Evolutionary conservation across 2,329 filamentous ascomycete genomes (phyloP), one percentile per base, ranked within the genome.

Genomic region (Arthrinium puccinioides): DNA sequence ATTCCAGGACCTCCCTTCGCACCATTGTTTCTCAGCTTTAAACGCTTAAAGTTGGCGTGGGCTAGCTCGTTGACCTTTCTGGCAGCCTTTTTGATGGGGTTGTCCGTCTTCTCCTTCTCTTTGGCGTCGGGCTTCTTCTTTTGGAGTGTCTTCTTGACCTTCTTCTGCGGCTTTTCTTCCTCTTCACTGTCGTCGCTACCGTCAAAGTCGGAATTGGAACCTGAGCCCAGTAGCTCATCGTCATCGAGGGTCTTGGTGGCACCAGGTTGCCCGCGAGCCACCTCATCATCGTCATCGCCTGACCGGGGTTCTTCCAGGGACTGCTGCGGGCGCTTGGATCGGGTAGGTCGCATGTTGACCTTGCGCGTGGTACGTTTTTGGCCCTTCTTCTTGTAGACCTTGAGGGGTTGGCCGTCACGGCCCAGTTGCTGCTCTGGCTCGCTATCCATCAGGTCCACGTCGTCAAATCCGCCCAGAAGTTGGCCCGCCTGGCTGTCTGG

Each of bases 361-460:
- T 71, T 67, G 44, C 80, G 70, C 4, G 86, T 90, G 38, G 84
- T 87, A 43, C 86, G 71, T 66, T 92, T 92, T 55, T 85, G 74
- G 0, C 84, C 85, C 65, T 85, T 86, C 72, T 92, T 92, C 69
- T 89, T 90, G 67, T 74, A 90, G 2, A 76, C 60, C 37, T 70
- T 75, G 25, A 79, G 56, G 3, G 79, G 79, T 44, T 74, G 67
- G 2, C 78, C 78, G 48, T 77, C 63, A n/a, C 65, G 66, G 36
- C 66, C 75, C 10, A 71, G 39, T 4, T 55, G 53, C 1, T 66
- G 61, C 25, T 73, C 70, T n/a, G 74, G 70, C 4, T 62, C 63
- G 43, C 72, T 74, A 53, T 82, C 78, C 49, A 76, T 74, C 41
- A 67, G 49, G 7, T 51, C 68, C 48, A 82, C 79, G 39, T 83